phyloP scores from a whole-genome alignment of 495 filamentous ascomycete species.

The Penicillium antarcticum region DNA sequence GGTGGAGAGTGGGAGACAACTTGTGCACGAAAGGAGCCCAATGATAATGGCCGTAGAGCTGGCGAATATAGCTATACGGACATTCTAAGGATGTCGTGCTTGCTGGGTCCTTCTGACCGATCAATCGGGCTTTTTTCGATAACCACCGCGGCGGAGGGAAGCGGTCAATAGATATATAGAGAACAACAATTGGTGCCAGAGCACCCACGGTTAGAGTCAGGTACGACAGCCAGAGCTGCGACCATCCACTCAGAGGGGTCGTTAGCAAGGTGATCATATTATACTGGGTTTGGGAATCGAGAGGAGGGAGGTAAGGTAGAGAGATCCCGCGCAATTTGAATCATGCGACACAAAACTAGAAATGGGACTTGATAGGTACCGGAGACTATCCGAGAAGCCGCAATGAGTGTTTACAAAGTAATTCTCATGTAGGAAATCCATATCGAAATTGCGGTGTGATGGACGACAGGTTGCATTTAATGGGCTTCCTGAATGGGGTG shows the following conservation, averaged over 20 bases:
- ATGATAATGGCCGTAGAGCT: conserved; percentile 24
- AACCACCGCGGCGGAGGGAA: conserved; percentile 10
- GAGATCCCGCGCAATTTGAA: background rate
- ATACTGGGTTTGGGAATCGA: background rate
- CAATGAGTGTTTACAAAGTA: background rate
- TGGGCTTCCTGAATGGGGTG: background rate
- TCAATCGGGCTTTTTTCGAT: conserved; percentile 14
- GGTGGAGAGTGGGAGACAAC: conserved; percentile 17
- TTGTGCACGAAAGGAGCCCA: conserved; percentile 25
- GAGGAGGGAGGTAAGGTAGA: background rate
- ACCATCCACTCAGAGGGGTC: conserved; percentile 1
- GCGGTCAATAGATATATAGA: conserved; percentile 11
- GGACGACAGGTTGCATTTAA: background rate
- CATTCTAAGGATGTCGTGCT: conserved; percentile 16
- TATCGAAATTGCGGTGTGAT: background rate
- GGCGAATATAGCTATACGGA: conserved; percentile 16
- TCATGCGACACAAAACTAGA: background rate
- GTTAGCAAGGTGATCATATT: background rate
- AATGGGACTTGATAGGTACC: background rate
- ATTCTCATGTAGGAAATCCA: background rate
- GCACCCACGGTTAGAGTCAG: conserved; percentile 7
- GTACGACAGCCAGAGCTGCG: conserved; percentile 1
- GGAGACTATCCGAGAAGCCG: background rate
- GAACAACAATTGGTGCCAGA: conserved; percentile 4
- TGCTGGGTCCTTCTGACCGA: conserved; percentile 15